Percentiles rank a stretch among this genome's conserved stretches.
These are phyloP conservation scores for Mycena kentingensis DNA, from an alignment of 768 basidiomycete genomes.

Conservation along the genomic window DNA sequence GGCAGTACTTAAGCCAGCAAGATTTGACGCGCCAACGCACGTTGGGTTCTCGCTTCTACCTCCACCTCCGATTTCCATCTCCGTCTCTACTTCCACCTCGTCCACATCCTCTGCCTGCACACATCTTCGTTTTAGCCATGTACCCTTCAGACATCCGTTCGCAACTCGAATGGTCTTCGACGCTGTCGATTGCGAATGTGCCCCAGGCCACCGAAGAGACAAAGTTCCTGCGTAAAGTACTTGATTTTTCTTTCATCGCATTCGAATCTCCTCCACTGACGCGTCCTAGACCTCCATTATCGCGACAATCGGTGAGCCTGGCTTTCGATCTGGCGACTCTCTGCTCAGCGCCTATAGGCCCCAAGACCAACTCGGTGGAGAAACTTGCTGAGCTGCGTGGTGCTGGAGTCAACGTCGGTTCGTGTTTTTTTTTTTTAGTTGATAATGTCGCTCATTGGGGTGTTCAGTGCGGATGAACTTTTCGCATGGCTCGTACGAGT, in stretches of 20 bases:
- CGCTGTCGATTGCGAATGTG: slow-evolving; percentile 71
- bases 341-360: slow-evolving; percentile 55
- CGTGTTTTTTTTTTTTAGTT: slow-evolving; percentile 33
- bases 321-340: slow-evolving; percentile 12
- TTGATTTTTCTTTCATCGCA: slow-evolving; percentile 23
- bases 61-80: no score
- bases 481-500: slow-evolving; percentile 97
- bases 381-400: slow-evolving; percentile 81
- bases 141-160: slow-evolving; percentile 64
- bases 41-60: not conserved
- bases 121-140: slow-evolving; percentile 42
- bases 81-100: no score
- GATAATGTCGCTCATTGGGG: slow-evolving; percentile 10
- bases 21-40: slow-evolving; percentile 1
- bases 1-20: no score
- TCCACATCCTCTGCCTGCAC: slow-evolving; percentile 23
- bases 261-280: slow-evolving; percentile 10
- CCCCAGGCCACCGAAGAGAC: slow-evolving; percentile 74
- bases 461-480: slow-evolving; percentile 98
- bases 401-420: slow-evolving; percentile 97
- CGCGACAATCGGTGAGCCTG: slow-evolving; percentile 88
- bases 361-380: slow-evolving; percentile 92
- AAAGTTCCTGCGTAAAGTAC: slow-evolving; percentile 89
- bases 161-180: slow-evolving; percentile 92
- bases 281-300: slow-evolving; percentile 86